These are phyloP conservation scores for Claviceps lovelessii DNA, from an alignment of 2,329 filamentous ascomycete genomes.

Conservation along the genomic window DNA sequence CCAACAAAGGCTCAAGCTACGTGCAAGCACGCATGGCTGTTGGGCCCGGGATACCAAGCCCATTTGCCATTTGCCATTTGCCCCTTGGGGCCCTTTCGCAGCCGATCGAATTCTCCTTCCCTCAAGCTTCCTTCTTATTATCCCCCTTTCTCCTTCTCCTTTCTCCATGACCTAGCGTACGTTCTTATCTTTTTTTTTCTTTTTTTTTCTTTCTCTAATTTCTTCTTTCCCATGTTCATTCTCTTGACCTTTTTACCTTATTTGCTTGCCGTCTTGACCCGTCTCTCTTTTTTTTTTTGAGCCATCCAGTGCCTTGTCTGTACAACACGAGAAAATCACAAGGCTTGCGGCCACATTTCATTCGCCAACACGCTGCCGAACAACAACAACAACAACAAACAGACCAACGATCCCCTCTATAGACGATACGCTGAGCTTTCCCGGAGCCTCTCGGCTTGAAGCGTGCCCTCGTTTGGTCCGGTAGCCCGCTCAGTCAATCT, in stretches of 20 bases:
- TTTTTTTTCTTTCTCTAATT: neutral
- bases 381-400: too few relatives aligned
- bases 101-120: neutral
- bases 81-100: too few relatives aligned
- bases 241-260: too few relatives aligned
- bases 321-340: neutral
- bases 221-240: neutral
- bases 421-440: neutral
- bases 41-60: too few relatives aligned
- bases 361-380: neutral
- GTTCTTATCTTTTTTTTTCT: neutral
- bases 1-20: neutral
- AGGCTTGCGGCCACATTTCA: neutral
- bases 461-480: neutral
- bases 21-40: neutral
- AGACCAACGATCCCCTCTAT: neutral
- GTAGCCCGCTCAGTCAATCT: neutral
- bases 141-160: neutral
- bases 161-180: neutral
- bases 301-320: neutral
- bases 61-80: too few relatives aligned
- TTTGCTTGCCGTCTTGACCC: neutral
- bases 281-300: neutral
- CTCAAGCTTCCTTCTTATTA: neutral
- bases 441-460: neutral